phyloP scores from a whole-genome alignment of 495 filamentous ascomycete species.

The Clohesyomyces aquaticus region DNA sequence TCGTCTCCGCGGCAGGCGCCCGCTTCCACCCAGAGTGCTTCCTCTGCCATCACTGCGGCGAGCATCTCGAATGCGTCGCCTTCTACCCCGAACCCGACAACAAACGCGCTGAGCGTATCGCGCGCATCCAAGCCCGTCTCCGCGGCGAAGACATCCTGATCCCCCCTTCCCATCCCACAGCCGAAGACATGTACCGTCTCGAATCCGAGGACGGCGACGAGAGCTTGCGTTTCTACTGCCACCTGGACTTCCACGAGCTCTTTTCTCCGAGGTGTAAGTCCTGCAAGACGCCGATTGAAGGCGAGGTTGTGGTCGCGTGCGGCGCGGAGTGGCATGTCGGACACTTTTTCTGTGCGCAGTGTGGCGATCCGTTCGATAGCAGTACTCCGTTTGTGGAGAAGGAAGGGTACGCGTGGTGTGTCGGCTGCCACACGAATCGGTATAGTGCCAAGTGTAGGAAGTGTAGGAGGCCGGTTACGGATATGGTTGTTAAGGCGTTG shows the following conservation, averaged over 20 bases:
- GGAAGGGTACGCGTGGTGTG: slow-evolving; percentile 98
- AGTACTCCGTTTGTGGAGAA: slow-evolving; percentile 92
- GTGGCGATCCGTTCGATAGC: slow-evolving; percentile 89
- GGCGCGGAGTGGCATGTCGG: slow-evolving; percentile 96
- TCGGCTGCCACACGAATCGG: slow-evolving; percentile 87
- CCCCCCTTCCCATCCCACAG: slow-evolving; percentile 18
- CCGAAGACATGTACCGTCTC: slow-evolving; percentile 25
- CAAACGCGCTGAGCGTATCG: slow-evolving; percentile 69
- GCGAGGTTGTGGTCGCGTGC: slow-evolving; percentile 89
- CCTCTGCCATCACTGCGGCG: slow-evolving; percentile 83
- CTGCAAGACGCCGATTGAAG: slow-evolving; percentile 98
- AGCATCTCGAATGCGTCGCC: slow-evolving; percentile 87
- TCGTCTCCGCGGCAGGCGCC: slow-evolving; percentile 75
- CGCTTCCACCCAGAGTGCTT: slow-evolving; percentile 97
- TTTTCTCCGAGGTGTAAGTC: slow-evolving; percentile 92
- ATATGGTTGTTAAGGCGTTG: slow-evolving; percentile 82
- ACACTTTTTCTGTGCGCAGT: slow-evolving; percentile 99
- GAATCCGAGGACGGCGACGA: slow-evolving; percentile 65
- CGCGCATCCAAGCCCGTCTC: slow-evolving; percentile 62
- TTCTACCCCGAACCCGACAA: slow-evolving; percentile 89
- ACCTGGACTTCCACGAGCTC: slow-evolving; percentile 95
- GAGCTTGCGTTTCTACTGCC: slow-evolving; percentile 86
- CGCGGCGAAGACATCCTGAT: slow-evolving; percentile 58
- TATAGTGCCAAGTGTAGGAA: slow-evolving; percentile 85
- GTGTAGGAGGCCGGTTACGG: slow-evolving; percentile 82